Base-by-base conservation (phyloP, 345 rosid genomes). In the Cardiospermum halicacabum region DNA sequence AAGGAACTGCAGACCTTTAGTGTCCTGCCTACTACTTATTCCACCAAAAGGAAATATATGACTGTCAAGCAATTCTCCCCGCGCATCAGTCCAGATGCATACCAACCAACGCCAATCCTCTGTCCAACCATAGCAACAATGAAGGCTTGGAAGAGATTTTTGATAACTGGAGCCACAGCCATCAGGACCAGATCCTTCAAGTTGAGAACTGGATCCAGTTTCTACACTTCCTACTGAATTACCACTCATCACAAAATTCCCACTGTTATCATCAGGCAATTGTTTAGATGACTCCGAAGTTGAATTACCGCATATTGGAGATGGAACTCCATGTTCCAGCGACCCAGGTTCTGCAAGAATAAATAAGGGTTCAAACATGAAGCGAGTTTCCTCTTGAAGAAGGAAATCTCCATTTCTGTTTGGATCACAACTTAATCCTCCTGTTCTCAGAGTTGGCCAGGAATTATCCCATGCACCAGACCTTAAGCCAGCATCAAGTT, bases 71-170 rank as follows among this genome's bases (percentile, higher is more conserved):
- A 91, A 76, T 86, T 95, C 99, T 73, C 97, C 99, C 83, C 97
- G 80, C 34, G 93, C 88, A 81, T 95, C 99, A n/a, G 99, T 91
- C 99, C 99, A 95, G 72, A 91, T 78, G 83, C 97, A 91, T 67
- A 87, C 97, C 61, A 95, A 89, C 97, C 99, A 95, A 58, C 96
- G 89, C 99, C 99, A 95, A 78, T 95, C 99, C 74, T 95, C 99
- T 50, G 99, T 89, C 99, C 99, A 95, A 21, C 97, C 97, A 69
- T 95, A 95, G 79, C 97, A 95, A 72, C 99, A 95, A 73, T 95
- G 99, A 60, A 95, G 78, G 69, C 95, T 87, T 42, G 97, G 91
- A 69, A 69, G 80, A 58, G 78, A 53, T 74, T 87, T 94, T 68
- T 85, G 95, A 66, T 66, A 73, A 55, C 80, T 66, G 51, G 81